Evolutionary conservation across 352 stramenopile species (phyloP).

Genomic region (Phytophthora multivora): DNA sequence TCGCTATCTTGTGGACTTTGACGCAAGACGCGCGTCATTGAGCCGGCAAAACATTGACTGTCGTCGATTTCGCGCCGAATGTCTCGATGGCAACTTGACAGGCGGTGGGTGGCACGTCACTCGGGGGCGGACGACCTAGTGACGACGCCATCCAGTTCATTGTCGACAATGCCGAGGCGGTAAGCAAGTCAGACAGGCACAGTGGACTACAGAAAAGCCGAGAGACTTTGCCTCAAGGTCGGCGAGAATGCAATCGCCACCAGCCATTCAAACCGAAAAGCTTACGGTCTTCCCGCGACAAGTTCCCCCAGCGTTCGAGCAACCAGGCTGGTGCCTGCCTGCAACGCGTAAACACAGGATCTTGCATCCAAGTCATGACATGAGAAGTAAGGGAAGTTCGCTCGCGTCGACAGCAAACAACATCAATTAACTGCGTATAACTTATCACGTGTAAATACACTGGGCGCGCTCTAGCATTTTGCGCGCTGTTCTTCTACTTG

Average conservation of each 20-base stretch:
- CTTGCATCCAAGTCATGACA: no score
- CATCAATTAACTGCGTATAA: conserved; percentile 42
- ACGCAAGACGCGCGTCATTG: not conserved
- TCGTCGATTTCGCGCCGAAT: not conserved
- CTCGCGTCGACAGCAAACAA: conserved; percentile 18
- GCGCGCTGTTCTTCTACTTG: conserved; percentile 16
- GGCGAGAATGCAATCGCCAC: conserved; percentile 23
- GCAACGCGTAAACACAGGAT: not conserved
- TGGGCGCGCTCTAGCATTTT: conserved; percentile 24
- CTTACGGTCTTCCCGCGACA: conserved; percentile 1
- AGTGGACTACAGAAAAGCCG: conserved; percentile 32
- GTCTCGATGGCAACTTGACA: not conserved
- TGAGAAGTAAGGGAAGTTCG: no score
- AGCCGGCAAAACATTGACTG: not conserved
- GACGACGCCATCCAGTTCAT: conserved; percentile 4
- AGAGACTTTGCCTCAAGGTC: conserved; percentile 15
- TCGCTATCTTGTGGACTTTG: not conserved
- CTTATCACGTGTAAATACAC: conserved; percentile 46
- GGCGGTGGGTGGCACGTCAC: conserved; percentile 20
- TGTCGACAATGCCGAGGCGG: conserved; percentile 19
- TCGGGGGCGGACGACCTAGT: conserved; percentile 12
- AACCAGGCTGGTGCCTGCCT: no score
- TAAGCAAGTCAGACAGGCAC: conserved; percentile 33
- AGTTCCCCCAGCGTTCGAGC: conserved; percentile 19
- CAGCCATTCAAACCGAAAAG: conserved; percentile 2